A percentile compares a stretch with the other conserved stretches of the same genome.
phyloP scores from a whole-genome alignment of 331 rosid species.

The Rosa hybrid region DNA sequence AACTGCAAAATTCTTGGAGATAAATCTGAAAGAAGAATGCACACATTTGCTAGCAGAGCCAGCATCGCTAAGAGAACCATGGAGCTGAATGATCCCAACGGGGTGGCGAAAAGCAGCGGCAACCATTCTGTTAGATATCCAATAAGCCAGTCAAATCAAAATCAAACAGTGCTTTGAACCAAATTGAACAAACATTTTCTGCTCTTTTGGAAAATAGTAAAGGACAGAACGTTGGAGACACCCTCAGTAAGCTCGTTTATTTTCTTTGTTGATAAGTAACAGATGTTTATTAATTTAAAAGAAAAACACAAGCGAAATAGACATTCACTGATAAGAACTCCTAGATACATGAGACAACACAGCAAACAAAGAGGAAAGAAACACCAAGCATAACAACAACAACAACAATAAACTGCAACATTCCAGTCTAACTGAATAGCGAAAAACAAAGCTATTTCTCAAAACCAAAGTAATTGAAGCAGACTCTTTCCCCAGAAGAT shows the following conservation, averaged over 20 bases:
- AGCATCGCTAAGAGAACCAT: conserved; percentile 23
- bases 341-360: neutral
- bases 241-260: neutral
- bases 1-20: conserved; percentile 26
- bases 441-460: too few relatives aligned
- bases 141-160: neutral
- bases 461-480: too few relatives aligned
- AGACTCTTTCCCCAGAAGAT: too few relatives aligned
- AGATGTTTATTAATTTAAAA: neutral
- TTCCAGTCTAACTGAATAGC: too few relatives aligned
- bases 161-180: neutral
- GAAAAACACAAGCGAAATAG: neutral
- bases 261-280: neutral
- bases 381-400: neutral
- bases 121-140: conserved; percentile 40
- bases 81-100: conserved; percentile 26
- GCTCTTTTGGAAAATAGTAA: neutral
- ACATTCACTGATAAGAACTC: neutral
- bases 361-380: neutral
- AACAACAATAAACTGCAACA: neutral
- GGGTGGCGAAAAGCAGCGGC: conserved; percentile 34
- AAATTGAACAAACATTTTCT: neutral
- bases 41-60: conserved; percentile 19
- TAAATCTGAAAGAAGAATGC: conserved; percentile 26
- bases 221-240: neutral